These are phyloP conservation scores for Silybum marianum DNA, from an alignment of 129 eudicot species.

Conservation along the genomic window DNA sequence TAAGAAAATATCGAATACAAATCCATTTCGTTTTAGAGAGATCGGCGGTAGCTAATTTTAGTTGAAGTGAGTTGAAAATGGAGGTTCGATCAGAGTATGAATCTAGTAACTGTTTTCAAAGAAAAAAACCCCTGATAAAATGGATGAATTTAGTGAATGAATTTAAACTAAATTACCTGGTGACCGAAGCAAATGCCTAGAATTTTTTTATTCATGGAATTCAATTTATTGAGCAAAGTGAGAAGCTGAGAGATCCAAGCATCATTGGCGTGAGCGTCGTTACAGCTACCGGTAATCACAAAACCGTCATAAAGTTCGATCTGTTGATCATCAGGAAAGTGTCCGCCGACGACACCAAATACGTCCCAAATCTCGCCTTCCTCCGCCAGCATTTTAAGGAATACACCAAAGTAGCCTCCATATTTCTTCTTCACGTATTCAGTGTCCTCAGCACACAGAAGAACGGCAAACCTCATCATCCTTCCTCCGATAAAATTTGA, in stretches of 20 bases:
- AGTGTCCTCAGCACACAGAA: slow-evolving; percentile 65
- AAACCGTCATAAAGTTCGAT: slow-evolving; percentile 57
- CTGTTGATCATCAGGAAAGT: slow-evolving; percentile 59
- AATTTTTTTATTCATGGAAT: slow-evolving; percentile 52
- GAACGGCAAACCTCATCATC: slow-evolving; percentile 47
- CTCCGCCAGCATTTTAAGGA: slow-evolving; percentile 62
- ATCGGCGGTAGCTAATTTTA: background rate
- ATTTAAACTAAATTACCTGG: slow-evolving; percentile 41
- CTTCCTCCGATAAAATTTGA: slow-evolving; percentile 3
- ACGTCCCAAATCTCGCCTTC: slow-evolving; percentile 84
- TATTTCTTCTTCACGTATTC: slow-evolving; percentile 77
- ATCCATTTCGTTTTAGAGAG: background rate
- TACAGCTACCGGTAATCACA: slow-evolving; percentile 72
- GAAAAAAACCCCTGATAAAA: no score
- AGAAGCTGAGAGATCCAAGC: slow-evolving; percentile 58
- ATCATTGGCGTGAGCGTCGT: slow-evolving; percentile 64
- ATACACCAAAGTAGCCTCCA: slow-evolving; percentile 83
- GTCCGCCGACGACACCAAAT: slow-evolving; percentile 51
- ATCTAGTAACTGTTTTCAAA: no score
- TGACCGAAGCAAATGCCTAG: slow-evolving; percentile 86
- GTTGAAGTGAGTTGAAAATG: background rate
- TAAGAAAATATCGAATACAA: background rate
- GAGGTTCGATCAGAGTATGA: background rate
- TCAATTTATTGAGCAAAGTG: slow-evolving; percentile 47
- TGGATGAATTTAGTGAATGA: background rate